Percentiles rank a stretch among this genome's conserved stretches.
Evolutionary conservation across 192 early-diverging fungal genomes (phyloP).

Genomic region (Coemansia sp.): DNA sequence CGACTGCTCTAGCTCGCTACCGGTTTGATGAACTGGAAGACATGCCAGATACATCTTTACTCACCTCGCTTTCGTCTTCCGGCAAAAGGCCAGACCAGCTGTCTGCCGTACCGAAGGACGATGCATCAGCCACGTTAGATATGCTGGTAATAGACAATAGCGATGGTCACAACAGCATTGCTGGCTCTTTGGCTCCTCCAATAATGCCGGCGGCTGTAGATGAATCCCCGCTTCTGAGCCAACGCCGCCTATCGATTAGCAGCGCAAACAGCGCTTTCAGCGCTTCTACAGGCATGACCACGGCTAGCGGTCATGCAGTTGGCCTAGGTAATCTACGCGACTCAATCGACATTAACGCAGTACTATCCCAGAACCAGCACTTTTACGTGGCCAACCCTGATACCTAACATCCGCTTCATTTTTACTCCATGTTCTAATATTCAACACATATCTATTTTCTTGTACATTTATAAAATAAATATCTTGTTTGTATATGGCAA

Average conservation of each 20-base stretch:
- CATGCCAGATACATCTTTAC: conserved; percentile 7
- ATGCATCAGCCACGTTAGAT: conserved; percentile 4
- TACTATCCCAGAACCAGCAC: conserved; percentile 33
- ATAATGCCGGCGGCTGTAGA: conserved; percentile 5
- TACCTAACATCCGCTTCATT: conserved; percentile 9
- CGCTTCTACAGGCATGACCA: neutral
- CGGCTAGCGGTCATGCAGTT: neutral
- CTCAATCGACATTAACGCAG: conserved; percentile 40
- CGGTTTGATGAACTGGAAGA: conserved; percentile 46
- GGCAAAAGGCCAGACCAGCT: neutral
- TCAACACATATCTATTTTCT: neutral
- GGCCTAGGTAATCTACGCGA: conserved; percentile 17
- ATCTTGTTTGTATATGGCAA: neutral
- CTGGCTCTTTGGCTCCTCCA: neutral
- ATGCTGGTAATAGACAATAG: conserved; percentile 5
- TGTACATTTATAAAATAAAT: neutral
- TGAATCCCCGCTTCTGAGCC: neutral
- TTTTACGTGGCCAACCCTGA: conserved; percentile 49
- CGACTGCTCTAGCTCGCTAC: conserved; percentile 35
- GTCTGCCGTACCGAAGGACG: neutral
- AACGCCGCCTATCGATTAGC: conserved; percentile 5
- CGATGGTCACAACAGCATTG: neutral
- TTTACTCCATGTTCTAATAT: neutral
- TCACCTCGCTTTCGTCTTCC: neutral
- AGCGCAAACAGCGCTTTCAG: conserved; percentile 9